These are phyloP conservation scores for Dentipellis sp. DNA, from an alignment of 768 basidiomycete species.

Conservation along the genomic window DNA sequence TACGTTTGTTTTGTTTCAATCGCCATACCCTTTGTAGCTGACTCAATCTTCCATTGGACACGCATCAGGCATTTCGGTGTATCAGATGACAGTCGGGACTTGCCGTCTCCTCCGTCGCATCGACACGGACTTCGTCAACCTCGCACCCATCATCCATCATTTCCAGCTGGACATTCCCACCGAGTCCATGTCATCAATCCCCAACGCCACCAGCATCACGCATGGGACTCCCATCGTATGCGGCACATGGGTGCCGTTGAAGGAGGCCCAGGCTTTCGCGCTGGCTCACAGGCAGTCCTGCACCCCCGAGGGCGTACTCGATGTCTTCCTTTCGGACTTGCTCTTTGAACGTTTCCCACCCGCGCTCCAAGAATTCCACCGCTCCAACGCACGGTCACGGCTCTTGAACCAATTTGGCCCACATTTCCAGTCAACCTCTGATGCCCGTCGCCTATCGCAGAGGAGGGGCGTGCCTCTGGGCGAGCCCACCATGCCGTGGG, in stretches of 20 bases:
- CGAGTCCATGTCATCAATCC: slow-evolving; percentile 28
- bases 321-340: slow-evolving; percentile 51
- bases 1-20: slow-evolving; percentile 23
- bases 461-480: slow-evolving; percentile 16
- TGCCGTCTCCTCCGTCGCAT: slow-evolving; percentile 58
- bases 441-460: slow-evolving; percentile 25
- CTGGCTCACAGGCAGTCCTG: slow-evolving; percentile 30
- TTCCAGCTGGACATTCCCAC: slow-evolving; percentile 29
- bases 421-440: slow-evolving; percentile 46
- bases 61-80: slow-evolving; percentile 52
- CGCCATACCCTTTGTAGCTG: slow-evolving; percentile 17
- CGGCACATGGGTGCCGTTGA: slow-evolving; percentile 67
- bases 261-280: slow-evolving; percentile 42
- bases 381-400: slow-evolving; percentile 36
- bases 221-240: slow-evolving; percentile 43
- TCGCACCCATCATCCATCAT: slow-evolving; percentile 43
- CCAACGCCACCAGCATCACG: slow-evolving; percentile 40
- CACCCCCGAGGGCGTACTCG: slow-evolving; percentile 27
- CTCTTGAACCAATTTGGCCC: slow-evolving; percentile 53
- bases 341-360: slow-evolving; percentile 56
- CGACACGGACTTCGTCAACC: slow-evolving; percentile 73
- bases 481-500: slow-evolving; percentile 17
- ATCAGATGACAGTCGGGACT: slow-evolving; percentile 54
- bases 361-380: slow-evolving; percentile 50
- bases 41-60: too few relatives aligned